Evolutionary conservation across 1,284 basidiomycete genomes (phyloP).

Genomic region (Tylopilus sp.): DNA sequence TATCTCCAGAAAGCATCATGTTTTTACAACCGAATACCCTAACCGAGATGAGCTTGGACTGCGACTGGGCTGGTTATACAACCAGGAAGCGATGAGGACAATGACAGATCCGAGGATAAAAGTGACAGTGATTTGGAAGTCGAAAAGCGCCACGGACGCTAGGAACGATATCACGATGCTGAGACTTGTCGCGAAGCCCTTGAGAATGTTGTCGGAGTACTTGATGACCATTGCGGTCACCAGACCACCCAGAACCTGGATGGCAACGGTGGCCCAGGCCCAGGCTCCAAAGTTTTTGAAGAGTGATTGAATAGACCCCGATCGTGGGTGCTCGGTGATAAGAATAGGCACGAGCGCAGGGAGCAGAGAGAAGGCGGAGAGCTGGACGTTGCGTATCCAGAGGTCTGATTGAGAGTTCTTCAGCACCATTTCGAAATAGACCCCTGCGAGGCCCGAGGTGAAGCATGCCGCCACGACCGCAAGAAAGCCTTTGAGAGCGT

Average conservation of each 20-base stretch:
- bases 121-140: conserved; percentile 80
- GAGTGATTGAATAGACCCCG: conserved; percentile 42
- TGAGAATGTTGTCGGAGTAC: conserved; percentile 85
- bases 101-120: conserved; percentile 81
- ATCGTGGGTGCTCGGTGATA: conserved; percentile 44
- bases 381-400: conserved; percentile 96
- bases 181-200: conserved; percentile 92
- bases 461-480: conserved; percentile 92
- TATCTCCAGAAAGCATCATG: conserved; percentile 14
- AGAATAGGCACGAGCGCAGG: conserved; percentile 87
- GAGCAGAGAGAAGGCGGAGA: conserved; percentile 90
- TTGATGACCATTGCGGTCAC: conserved; percentile 87
- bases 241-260: conserved; percentile 88
- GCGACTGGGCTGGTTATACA: conserved; percentile 75
- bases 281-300: conserved; percentile 82
- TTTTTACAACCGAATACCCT: conserved; percentile 30
- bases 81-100: conserved; percentile 84
- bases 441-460: conserved; percentile 96
- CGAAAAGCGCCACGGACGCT: conserved; percentile 83
- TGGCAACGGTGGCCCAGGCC: conserved; percentile 88
- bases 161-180: conserved; percentile 93
- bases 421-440: conserved; percentile 98
- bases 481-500: conserved; percentile 78
- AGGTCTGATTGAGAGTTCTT: conserved; percentile 87
- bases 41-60: conserved; percentile 26